Percentiles rank a stretch among this genome's conserved stretches.
These are phyloP conservation scores for Diatrype stigma DNA, from an alignment of 2,329 filamentous ascomycete species.

Conservation along the genomic window DNA sequence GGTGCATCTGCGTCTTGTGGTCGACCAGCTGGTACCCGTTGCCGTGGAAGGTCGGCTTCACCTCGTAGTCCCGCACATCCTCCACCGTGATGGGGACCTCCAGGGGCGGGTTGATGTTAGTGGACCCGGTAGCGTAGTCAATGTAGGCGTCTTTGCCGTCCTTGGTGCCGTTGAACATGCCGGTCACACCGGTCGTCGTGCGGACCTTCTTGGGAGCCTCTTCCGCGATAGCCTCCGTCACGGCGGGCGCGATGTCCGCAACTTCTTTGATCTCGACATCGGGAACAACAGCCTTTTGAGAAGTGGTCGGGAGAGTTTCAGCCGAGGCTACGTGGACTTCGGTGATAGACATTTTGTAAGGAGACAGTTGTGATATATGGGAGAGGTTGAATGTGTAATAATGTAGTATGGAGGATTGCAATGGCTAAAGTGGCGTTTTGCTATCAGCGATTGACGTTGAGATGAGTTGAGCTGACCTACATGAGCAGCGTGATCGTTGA, in stretches of 20 bases:
- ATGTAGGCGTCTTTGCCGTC: slow-evolving; percentile 19
- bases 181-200: slow-evolving; percentile 1
- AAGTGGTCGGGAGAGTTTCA: not conserved
- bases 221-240: not conserved
- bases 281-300: not conserved
- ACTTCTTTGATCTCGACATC: not conserved
- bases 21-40: slow-evolving; percentile 23
- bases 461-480: not conserved
- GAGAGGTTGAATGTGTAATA: not conserved
- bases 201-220: not conserved
- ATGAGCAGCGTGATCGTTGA: not conserved
- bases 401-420: no score
- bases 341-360: not conserved
- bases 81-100: slow-evolving; percentile 22
- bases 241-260: not conserved
- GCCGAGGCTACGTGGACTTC: not conserved
- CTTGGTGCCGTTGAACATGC: slow-evolving; percentile 25
- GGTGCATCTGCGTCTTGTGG: slow-evolving; percentile 19
- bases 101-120: slow-evolving; percentile 21
- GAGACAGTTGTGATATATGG: not conserved
- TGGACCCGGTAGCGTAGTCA: slow-evolving; percentile 21
- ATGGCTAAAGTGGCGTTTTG: not conserved
- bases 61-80: slow-evolving; percentile 18
- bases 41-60: slow-evolving; percentile 14
- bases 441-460: not conserved